Percentiles rank a stretch among this genome's conserved stretches.
Conservation (phyloP, 2,329 filamentous ascomycete genomes). For the Trichoderma sp. region DNA sequence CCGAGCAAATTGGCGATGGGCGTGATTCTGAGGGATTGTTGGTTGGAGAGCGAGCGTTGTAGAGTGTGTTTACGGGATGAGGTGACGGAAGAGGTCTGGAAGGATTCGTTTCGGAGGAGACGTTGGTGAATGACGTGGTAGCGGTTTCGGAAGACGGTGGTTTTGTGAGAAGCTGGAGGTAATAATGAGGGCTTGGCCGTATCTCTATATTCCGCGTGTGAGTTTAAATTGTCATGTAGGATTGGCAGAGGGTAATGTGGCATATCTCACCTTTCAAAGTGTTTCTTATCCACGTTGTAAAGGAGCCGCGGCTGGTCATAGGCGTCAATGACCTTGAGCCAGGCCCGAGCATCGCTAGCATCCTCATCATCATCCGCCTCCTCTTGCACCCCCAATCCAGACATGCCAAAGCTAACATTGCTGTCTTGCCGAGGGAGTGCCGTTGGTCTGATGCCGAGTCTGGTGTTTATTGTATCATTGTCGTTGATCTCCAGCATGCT, state of each 20-base stretch:
- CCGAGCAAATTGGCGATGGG: constrained; percentile 75
- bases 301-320: constrained; percentile 79
- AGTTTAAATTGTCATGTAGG: not conserved
- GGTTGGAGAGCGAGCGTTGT: constrained; percentile 58
- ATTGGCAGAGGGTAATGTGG: not conserved
- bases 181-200: constrained; percentile 66
- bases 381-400: constrained; percentile 50
- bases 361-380: constrained; percentile 54
- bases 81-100: constrained; percentile 77
- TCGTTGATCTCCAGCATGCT: constrained; percentile 61
- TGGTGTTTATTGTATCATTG: constrained; percentile 51
- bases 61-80: constrained; percentile 53
- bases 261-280: constrained; percentile 71
- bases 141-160: constrained; percentile 79
- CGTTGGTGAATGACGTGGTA: constrained; percentile 93
- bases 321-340: constrained; percentile 79
- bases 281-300: constrained; percentile 79
- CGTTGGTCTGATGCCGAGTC: constrained; percentile 50
- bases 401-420: constrained; percentile 63
- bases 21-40: constrained; percentile 80
- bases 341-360: constrained; percentile 68
- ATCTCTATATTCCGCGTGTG: constrained; percentile 42
- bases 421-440: constrained; percentile 56
- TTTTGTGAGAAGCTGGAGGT: constrained; percentile 77
- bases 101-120: constrained; percentile 86